Evolutionary conservation across 1,284 basidiomycete genomes (phyloP), one percentile per base, ranked within the genome.

Genomic region (Apiotrichum brassicae): DNA sequence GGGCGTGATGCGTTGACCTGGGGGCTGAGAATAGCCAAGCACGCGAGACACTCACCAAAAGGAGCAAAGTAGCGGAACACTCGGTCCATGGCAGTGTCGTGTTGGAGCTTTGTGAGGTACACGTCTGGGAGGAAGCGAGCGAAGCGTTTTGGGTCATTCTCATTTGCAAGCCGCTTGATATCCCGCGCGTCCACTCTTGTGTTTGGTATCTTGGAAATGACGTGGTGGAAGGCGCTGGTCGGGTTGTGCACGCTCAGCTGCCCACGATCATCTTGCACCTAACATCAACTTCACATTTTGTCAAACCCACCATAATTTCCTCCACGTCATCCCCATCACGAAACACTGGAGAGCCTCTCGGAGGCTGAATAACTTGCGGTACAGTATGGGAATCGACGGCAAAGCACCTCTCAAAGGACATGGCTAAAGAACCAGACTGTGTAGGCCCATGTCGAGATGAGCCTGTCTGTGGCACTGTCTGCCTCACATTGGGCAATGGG

Each of bases 31-130:
- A 30, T 30, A 14, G n/a, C n/a, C n/a, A n/a, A n/a, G n/a, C n/a
- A n/a, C n/a, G n/a, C n/a, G 2, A 54, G 43, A 4, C n/a, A n/a
- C n/a, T n/a, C 14, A 30, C 28, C 28, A 30, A 30, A 30, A 30
- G 28, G 28, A 14, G 57, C 56, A 44, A 58, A 63, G 44, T 63
- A 65, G 2, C 61, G 54, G 39, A 65, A 63, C 54, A 65, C 63
- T 8, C 61, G 52, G 34, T 65, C 61, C 3, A 65, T 13, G 6
- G 56, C 59, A 4, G 52, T 18, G 8, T 57, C 52, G 36, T 65
- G 63, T 33, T 63, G 59, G 23, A 39, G 42, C 6, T 49, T 41
- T 1, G 56, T 60, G n/a, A 65, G 36, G 14, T 38, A 39, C 20
- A 58, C 41, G 14, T 61, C 54, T 2, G 48, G 43, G 0, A 56